phyloP scores from a whole-genome alignment of 352 stramenopile genomes.

The Phytopythium kandeliae region DNA sequence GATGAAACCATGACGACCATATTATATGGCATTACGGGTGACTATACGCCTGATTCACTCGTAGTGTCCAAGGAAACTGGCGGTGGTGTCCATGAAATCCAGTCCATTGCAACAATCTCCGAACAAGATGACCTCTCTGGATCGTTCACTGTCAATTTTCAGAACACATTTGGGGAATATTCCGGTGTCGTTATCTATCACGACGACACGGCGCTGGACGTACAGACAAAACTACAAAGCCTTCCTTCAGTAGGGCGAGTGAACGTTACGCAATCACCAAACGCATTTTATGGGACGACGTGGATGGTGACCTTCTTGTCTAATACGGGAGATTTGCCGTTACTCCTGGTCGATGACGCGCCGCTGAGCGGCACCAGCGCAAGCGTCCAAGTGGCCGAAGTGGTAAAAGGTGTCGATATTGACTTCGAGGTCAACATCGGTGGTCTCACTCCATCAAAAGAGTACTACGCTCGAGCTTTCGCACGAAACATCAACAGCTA shows the following conservation, averaged over 20 bases:
- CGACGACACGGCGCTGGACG: conserved; percentile 61
- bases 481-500: conserved; percentile 67
- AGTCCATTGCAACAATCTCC: conserved; percentile 42
- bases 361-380: conserved; percentile 43
- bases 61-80: conserved; percentile 45
- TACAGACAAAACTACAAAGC: conserved; percentile 72
- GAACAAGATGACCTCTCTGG: conserved; percentile 37
- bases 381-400: conserved; percentile 36
- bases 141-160: conserved; percentile 65
- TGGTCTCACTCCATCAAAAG: conserved; percentile 27
- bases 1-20: conserved; percentile 27
- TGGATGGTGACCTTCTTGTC: conserved; percentile 70
- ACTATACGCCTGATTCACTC: conserved; percentile 36
- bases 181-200: conserved; percentile 48
- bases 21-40: conserved; percentile 30
- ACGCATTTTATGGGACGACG: conserved; percentile 39
- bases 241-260: conserved; percentile 53
- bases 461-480: conserved; percentile 66
- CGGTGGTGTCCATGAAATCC: conserved; percentile 57
- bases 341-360: conserved; percentile 31
- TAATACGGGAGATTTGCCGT: conserved; percentile 58
- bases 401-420: conserved; percentile 49
- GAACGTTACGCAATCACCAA: conserved; percentile 45
- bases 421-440: conserved; percentile 61
- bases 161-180: conserved; percentile 31